A percentile compares a stretch with the other conserved stretches of the same genome.
These are phyloP conservation scores for Karstenula rhodostoma DNA, from an alignment of 2,329 filamentous ascomycete genomes.

Conservation along the genomic window DNA sequence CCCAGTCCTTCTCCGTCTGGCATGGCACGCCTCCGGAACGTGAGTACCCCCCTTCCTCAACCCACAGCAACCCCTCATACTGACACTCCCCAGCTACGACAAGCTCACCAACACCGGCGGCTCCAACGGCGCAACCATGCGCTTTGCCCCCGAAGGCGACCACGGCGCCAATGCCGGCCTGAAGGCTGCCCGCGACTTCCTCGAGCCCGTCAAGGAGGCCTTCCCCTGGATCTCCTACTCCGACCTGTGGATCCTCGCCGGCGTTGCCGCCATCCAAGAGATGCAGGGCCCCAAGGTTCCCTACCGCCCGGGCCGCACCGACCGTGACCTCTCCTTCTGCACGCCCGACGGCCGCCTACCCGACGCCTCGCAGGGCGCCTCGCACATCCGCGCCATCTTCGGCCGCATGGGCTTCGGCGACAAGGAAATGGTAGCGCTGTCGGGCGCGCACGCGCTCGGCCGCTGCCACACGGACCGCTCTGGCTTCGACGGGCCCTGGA, in stretches of 20 bases:
- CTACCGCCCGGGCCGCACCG: conserved; percentile 84
- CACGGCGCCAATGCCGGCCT: conserved; percentile 96
- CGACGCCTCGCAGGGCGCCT: conserved; percentile 78
- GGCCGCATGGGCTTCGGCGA: conserved; percentile 98
- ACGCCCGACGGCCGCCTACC: conserved; percentile 92
- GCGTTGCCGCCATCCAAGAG: conserved; percentile 88
- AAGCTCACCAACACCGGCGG: conserved; percentile 87
- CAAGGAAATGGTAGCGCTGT: conserved; percentile 91
- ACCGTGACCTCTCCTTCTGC: conserved; percentile 82
- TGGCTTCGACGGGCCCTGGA: conserved; percentile 87
- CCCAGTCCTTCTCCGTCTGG: conserved; percentile 86
- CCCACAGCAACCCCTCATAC: conserved; percentile 1
- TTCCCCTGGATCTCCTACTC: conserved; percentile 97
- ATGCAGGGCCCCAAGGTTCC: conserved; percentile 89
- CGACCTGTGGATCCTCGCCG: conserved; percentile 93
- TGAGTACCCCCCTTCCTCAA: conserved; percentile 31
- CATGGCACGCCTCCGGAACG: conserved; percentile 94
- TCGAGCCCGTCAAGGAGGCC: conserved; percentile 88
- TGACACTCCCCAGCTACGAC: conserved; percentile 67
- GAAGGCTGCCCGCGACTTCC: conserved; percentile 85
- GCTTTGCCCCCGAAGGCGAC: conserved; percentile 85
- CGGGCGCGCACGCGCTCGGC: conserved; percentile 82
- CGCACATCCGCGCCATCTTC: conserved; percentile 90
- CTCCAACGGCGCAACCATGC: conserved; percentile 96
- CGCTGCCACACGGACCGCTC: conserved; percentile 90